These are phyloP conservation scores for Capronia coronata DNA, from an alignment of 2,329 filamentous ascomycete species.

Conservation along the genomic window DNA sequence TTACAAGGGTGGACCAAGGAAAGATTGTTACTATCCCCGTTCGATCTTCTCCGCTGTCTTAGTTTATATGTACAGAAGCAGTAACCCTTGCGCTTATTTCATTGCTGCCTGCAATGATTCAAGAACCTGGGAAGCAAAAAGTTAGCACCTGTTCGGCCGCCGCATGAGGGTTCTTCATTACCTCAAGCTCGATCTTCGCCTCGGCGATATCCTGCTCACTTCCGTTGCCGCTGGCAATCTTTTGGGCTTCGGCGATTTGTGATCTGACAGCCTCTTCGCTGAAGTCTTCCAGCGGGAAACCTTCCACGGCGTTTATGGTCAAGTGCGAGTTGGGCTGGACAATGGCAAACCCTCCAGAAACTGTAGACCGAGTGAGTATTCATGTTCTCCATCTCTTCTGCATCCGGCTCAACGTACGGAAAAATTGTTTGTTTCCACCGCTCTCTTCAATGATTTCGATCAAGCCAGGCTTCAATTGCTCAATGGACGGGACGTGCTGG, in stretches of 20 bases:
- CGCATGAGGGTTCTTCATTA: conserved; percentile 41
- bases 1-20: background rate
- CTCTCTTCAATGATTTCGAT: conserved; percentile 93
- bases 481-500: conserved; percentile 97
- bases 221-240: conserved; percentile 81
- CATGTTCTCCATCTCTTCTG: background rate
- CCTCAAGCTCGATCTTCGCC: conserved; percentile 98
- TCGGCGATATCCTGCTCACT: conserved; percentile 97
- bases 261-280: conserved; percentile 82
- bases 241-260: conserved; percentile 92
- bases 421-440: conserved; percentile 88
- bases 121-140: conserved; percentile 40
- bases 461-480: conserved; percentile 95
- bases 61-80: conserved; percentile 37
- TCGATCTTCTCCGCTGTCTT: conserved; percentile 12
- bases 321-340: conserved; percentile 91
- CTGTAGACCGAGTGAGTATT: conserved; percentile 44
- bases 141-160: conserved; percentile 7
- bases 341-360: conserved; percentile 93
- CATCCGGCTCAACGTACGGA: conserved; percentile 61
- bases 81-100: conserved; percentile 36
- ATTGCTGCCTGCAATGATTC: conserved; percentile 45
- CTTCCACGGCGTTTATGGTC: conserved; percentile 98
- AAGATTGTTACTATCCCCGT: conserved; percentile 7
- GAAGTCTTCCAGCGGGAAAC: conserved; percentile 91